phyloP scores from a whole-genome alignment of 2,329 filamentous ascomycete species.

The Neopestalotiopsis sp. region DNA sequence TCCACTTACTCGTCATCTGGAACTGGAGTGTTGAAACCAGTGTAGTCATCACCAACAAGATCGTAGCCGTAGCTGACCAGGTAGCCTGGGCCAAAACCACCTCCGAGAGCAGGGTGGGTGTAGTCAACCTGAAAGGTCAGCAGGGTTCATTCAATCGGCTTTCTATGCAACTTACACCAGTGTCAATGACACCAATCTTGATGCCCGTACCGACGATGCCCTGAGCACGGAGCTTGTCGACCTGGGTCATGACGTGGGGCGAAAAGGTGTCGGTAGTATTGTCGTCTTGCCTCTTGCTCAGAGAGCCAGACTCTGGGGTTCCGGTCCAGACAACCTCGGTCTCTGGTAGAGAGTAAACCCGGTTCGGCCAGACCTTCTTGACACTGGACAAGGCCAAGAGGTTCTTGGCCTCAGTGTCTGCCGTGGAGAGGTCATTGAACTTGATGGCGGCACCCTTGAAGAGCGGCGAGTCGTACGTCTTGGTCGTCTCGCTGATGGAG shows the following conservation, averaged over 20 bases:
- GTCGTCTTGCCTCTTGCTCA: slow-evolving; percentile 38
- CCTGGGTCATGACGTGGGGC: slow-evolving; percentile 62
- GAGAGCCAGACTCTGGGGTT: slow-evolving; percentile 30
- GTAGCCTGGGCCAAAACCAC: slow-evolving; percentile 65
- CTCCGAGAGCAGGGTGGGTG: slow-evolving; percentile 65
- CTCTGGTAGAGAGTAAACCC: slow-evolving; percentile 48
- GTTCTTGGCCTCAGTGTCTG: slow-evolving; percentile 46
- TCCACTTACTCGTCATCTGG: slow-evolving; percentile 32
- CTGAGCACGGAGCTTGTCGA: slow-evolving; percentile 55
- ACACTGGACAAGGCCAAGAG: slow-evolving; percentile 49
- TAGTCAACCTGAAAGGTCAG: slow-evolving; percentile 57
- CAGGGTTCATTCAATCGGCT: slow-evolving; percentile 21
- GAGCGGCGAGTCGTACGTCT: slow-evolving; percentile 54
- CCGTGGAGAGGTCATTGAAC: slow-evolving; percentile 51
- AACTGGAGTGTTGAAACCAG: slow-evolving; percentile 35
- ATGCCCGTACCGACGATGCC: slow-evolving; percentile 56
- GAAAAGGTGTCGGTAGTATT: slow-evolving; percentile 44
- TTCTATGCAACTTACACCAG: slow-evolving; percentile 47
- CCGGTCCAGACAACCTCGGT: slow-evolving; percentile 52
- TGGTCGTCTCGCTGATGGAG: slow-evolving; percentile 48
- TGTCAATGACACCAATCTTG: slow-evolving; percentile 59
- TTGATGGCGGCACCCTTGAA: slow-evolving; percentile 61
- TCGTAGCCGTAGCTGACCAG: slow-evolving; percentile 63
- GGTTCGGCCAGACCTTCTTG: slow-evolving; percentile 55
- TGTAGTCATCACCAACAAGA: slow-evolving; percentile 61